phyloP scores from a whole-genome alignment of 306 rosid genomes.

The Dicorynia guianensis region DNA sequence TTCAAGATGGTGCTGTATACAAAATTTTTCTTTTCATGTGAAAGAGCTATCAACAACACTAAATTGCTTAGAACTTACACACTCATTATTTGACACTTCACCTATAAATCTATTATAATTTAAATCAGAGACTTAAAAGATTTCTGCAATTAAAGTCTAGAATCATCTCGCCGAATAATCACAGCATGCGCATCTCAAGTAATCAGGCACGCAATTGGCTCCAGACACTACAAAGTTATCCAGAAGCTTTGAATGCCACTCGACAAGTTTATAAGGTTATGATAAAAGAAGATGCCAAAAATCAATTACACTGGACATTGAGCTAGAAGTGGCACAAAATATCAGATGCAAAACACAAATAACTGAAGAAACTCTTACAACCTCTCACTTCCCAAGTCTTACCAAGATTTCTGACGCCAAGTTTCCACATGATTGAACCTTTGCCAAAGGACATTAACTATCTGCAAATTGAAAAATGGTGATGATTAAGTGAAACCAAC shows the following conservation, averaged over 20 bases:
- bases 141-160: constrained; percentile 9
- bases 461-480: constrained; percentile 47
- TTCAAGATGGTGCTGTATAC: not conserved
- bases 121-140: not conserved
- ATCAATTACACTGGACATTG: constrained; percentile 30
- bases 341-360: constrained; percentile 31
- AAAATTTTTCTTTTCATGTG: not conserved
- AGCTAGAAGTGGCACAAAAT: constrained; percentile 37
- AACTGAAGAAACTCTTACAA: constrained; percentile 40
- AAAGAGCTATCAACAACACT: not conserved
- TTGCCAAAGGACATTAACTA: constrained; percentile 30
- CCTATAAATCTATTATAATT: not conserved
- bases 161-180: not conserved
- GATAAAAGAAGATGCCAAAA: constrained; percentile 27
- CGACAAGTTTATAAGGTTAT: constrained; percentile 2
- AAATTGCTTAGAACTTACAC: not conserved
- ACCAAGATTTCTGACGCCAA: constrained; percentile 35
- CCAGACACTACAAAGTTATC: constrained; percentile 1
- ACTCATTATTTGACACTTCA: not conserved
- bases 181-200: not conserved
- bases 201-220: constrained; percentile 16
- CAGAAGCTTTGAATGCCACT: constrained; percentile 33
- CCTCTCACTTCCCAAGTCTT: constrained; percentile 23
- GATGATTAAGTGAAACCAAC: constrained; percentile 32
- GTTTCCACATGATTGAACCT: constrained; percentile 26